phyloP scores from a whole-genome alignment of 345 rosid genomes.

The Heritiera fomes region DNA sequence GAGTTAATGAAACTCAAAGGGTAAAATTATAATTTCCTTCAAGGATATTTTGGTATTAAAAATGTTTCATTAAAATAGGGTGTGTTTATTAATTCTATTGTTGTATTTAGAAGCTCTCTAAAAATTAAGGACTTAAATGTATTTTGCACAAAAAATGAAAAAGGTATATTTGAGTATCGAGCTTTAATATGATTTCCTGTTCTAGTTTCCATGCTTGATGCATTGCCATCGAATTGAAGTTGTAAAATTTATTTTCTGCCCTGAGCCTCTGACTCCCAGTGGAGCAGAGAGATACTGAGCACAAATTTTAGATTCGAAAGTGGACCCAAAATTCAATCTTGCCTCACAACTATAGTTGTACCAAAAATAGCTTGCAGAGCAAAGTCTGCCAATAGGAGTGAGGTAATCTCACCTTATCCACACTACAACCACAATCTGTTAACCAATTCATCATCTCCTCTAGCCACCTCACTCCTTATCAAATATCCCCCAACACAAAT shows the following conservation, averaged over 20 bases:
- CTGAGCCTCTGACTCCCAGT: neutral
- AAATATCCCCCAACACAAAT: constrained; percentile 26
- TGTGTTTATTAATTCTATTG: no score
- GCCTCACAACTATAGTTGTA: constrained; percentile 26
- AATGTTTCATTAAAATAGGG: no score
- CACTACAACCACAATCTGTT: constrained; percentile 72
- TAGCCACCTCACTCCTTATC: constrained; percentile 45
- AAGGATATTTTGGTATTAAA: no score
- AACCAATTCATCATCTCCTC: constrained; percentile 47
- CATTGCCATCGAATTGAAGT: no score
- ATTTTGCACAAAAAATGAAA: no score
- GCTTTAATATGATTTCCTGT: no score
- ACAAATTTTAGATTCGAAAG: constrained; percentile 23
- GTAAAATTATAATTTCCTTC: no score
- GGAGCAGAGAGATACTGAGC: constrained; percentile 12
- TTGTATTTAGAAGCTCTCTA: no score
- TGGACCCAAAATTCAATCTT: constrained; percentile 35
- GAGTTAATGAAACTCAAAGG: no score
- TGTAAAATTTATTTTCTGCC: neutral
- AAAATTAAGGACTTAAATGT: no score
- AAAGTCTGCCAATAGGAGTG: constrained; percentile 59
- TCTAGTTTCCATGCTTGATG: no score
- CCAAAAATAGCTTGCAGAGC: neutral
- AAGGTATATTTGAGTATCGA: no score
- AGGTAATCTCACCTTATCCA: constrained; percentile 98